Base-by-base conservation (phyloP, 2,329 filamentous ascomycete species). In the Ambrosiella xylebori region DNA sequence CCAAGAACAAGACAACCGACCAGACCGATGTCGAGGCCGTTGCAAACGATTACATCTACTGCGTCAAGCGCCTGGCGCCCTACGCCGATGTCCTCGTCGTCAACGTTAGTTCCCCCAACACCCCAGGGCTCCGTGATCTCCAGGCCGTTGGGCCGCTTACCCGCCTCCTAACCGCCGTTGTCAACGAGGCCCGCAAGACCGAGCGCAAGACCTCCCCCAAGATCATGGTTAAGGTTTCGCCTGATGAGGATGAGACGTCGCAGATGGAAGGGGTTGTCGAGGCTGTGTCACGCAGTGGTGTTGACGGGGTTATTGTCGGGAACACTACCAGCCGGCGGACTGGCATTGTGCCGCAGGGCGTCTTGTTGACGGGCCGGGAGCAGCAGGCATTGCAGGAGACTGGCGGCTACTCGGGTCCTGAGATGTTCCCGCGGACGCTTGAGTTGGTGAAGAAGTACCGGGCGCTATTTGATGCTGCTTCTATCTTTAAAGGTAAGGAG, bases 171-270 rank as follows among this genome's bases (percentile, higher is more conserved):
- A 79, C 76, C 8, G 86, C 87, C 0, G 91, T 97, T 0, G 91
- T 97, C 1, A 75, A 80, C 13, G 86, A 91, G 58, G 89, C 89
- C 0, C 74, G 79, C 63, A 74, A 75, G 62, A 78, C 85, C 11
- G 76, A 85, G 36, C 77, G 90, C 63, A 85, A 80, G 67, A 80
- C 76, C 0, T 86, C 84, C 66, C 71, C 71, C 56, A 81, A 76
- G 59, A 88, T 98, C 59, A 95, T 98, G 88, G 93, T 98, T 65
- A 98, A 98, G 74, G 91, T 98, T 17, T 95, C 88, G 60, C 93
- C 93, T 0, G 93, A 98, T 65, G 93, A 97, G 71, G 88, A 96
- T 68, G 81, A 85, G 17, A 82, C 89, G 56, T 75, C 82, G 58
- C 89, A 98, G 68, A 80, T 98, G 61, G 78, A 84, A 47, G 93